A percentile compares a stretch with the other conserved stretches of the same genome.
phyloP scores from a whole-genome alignment of 257 asterid species.

The Rauvolfia tetraphylla region DNA sequence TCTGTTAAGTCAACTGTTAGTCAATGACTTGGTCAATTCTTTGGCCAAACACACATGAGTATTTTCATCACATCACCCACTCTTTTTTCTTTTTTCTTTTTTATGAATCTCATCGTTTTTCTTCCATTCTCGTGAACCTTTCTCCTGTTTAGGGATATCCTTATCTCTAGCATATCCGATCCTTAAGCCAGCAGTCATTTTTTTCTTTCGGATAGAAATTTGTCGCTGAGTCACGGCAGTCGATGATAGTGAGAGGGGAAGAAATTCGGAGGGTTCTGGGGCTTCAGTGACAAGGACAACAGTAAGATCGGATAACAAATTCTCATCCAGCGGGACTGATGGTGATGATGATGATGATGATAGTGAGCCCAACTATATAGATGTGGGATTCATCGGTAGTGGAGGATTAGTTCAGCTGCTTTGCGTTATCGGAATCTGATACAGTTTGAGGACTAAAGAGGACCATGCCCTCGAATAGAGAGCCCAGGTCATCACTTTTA shows the following conservation, averaged over 20 bases:
- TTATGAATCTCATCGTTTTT: too few species aligned
- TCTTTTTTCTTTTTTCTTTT: too few species aligned
- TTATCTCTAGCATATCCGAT: slow-evolving; percentile 46
- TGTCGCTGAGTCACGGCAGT: slow-evolving; percentile 21
- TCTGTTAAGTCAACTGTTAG: too few species aligned
- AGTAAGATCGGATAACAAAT: slow-evolving; percentile 51
- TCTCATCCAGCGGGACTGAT: slow-evolving; percentile 38
- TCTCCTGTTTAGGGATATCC: slow-evolving; percentile 4
- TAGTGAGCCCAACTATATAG: neutral
- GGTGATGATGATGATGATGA: slow-evolving; percentile 2
- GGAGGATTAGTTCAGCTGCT: neutral
- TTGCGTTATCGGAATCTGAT: neutral
- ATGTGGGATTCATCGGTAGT: neutral
- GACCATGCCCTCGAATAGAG: slow-evolving; percentile 52
- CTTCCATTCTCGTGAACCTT: too few species aligned
- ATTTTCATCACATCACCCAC: too few species aligned
- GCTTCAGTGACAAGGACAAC: slow-evolving; percentile 19
- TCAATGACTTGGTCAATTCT: too few species aligned
- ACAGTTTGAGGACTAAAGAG: slow-evolving; percentile 26
- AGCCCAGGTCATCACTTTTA: slow-evolving; percentile 33
- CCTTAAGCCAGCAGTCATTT: slow-evolving; percentile 42
- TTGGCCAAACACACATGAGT: too few species aligned
- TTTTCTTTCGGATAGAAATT: slow-evolving; percentile 31
- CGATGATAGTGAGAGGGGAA: neutral
- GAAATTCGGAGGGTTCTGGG: neutral